Conservation (phyloP, 208 protist species). For the Trypanosoma melophagium region DNA sequence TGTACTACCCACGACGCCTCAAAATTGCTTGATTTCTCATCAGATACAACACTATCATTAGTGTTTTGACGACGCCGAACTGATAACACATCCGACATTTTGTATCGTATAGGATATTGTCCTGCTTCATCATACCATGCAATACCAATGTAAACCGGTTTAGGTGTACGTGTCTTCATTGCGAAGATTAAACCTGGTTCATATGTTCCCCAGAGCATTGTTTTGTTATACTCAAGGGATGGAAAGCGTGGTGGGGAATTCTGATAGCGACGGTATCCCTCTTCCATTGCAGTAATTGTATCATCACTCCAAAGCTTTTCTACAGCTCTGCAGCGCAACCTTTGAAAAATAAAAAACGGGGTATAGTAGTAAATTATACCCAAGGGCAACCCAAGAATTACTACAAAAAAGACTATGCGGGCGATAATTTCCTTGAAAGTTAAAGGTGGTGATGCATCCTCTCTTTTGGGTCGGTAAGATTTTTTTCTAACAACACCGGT, state of each 20-base stretch:
- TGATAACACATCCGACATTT: slow-evolving; percentile 68
- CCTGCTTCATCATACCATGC: slow-evolving; percentile 79
- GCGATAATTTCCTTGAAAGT: slow-evolving; percentile 32
- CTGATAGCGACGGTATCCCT: slow-evolving; percentile 59
- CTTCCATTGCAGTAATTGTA: slow-evolving; percentile 48
- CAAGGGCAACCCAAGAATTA: slow-evolving; percentile 58
- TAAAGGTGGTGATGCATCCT: background rate
- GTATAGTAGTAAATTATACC: slow-evolving; percentile 54
- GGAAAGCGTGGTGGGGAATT: slow-evolving; percentile 62
- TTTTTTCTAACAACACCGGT: slow-evolving; percentile 29
- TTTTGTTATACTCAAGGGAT: slow-evolving; percentile 67
- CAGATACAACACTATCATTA: slow-evolving; percentile 53
- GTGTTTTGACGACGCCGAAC: slow-evolving; percentile 35
- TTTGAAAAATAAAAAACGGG: slow-evolving; percentile 84
- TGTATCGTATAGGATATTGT: slow-evolving; percentile 55
- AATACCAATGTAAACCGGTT: slow-evolving; percentile 70
- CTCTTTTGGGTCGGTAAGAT: background rate
- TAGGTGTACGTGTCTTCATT: slow-evolving; percentile 63
- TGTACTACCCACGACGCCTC: slow-evolving; percentile 65
- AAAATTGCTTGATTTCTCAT: slow-evolving; percentile 10
- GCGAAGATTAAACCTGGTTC: slow-evolving; percentile 81
- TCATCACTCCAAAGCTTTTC: slow-evolving; percentile 59
- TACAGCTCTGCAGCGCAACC: slow-evolving; percentile 55
- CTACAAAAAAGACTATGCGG: slow-evolving; percentile 58
- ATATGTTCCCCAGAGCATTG: slow-evolving; percentile 84